Evolutionary conservation across 768 basidiomycete genomes (phyloP).

Genomic region (Auriscalpium vulgare): DNA sequence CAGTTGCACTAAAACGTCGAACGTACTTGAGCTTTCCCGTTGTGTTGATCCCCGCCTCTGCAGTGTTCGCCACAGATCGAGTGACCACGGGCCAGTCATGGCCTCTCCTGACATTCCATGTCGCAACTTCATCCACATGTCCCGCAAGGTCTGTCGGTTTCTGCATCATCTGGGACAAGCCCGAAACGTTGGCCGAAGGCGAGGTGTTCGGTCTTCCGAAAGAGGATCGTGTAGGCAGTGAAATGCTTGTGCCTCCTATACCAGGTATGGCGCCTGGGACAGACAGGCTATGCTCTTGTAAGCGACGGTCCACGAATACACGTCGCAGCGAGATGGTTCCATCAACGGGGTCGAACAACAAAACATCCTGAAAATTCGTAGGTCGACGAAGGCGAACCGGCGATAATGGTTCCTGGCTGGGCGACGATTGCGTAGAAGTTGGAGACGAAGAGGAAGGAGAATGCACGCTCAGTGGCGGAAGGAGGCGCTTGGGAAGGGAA

Average conservation of each 20-base stretch:
- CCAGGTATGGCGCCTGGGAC: constrained; percentile 22
- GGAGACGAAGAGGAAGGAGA: constrained; percentile 23
- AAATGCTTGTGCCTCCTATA: constrained; percentile 47
- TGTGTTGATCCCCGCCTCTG: not conserved
- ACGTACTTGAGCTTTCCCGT: constrained; percentile 26
- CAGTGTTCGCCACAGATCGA: constrained; percentile 18
- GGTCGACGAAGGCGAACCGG: constrained; percentile 22
- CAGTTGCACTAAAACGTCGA: not conserved
- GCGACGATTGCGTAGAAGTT: constrained; percentile 23
- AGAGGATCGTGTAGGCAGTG: constrained; percentile 47
- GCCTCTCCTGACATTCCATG: constrained; percentile 53
- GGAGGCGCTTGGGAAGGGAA: constrained; percentile 32
- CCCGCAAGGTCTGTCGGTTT: constrained; percentile 28
- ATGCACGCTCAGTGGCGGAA: constrained; percentile 22
- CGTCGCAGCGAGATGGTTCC: constrained; percentile 49
- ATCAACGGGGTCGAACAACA: constrained; percentile 58
- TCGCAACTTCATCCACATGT: constrained; percentile 41
- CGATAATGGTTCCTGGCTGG: constrained; percentile 21
- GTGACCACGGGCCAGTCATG: constrained; percentile 48
- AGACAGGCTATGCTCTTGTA: constrained; percentile 16
- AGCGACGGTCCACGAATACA: constrained; percentile 35
- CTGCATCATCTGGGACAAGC: constrained; percentile 29
- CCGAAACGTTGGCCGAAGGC: constrained; percentile 23
- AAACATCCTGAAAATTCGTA: constrained; percentile 53
- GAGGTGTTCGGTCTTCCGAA: constrained; percentile 29